Percentiles rank a stretch among this genome's conserved stretches.
Evolutionary conservation across 495 filamentous ascomycete species (phyloP).

Genomic region (Aspergillus hancockii): DNA sequence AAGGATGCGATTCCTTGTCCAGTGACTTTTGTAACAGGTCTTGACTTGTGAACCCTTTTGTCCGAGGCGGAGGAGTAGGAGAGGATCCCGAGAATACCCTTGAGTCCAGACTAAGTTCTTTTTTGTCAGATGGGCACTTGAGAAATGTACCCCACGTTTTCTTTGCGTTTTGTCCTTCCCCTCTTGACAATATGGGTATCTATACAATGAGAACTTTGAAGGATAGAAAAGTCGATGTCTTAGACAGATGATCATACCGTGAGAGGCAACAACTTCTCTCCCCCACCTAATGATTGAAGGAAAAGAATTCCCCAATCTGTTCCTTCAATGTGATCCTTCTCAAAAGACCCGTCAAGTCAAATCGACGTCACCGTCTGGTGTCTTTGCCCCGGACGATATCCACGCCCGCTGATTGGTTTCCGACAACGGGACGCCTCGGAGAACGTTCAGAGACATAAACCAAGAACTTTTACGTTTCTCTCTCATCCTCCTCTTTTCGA

Average conservation of each 20-base stretch:
- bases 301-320: neutral
- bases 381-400: conserved; percentile 15
- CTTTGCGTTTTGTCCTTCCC: too few relatives aligned
- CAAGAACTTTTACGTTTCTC: neutral
- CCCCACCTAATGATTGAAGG: too few relatives aligned
- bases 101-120: too few relatives aligned
- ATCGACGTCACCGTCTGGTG: conserved; percentile 17
- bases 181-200: too few relatives aligned
- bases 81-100: too few relatives aligned
- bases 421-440: conserved; percentile 25
- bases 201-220: too few relatives aligned
- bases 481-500: conserved; percentile 1
- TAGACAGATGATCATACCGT: too few relatives aligned
- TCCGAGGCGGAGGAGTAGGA: conserved; percentile 3
- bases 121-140: too few relatives aligned
- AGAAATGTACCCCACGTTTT: too few relatives aligned
- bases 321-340: too few relatives aligned
- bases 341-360: neutral
- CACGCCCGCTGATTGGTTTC: conserved; percentile 21
- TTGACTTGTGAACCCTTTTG: conserved; percentile 10
- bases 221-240: too few relatives aligned
- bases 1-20: neutral
- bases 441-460: conserved; percentile 2
- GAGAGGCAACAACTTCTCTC: too few relatives aligned
- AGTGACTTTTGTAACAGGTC: neutral